Evolutionary conservation across 2,329 filamentous ascomycete species (phyloP), one percentile per base, ranked within the genome.

Genomic region (Falciphora oryzae): DNA sequence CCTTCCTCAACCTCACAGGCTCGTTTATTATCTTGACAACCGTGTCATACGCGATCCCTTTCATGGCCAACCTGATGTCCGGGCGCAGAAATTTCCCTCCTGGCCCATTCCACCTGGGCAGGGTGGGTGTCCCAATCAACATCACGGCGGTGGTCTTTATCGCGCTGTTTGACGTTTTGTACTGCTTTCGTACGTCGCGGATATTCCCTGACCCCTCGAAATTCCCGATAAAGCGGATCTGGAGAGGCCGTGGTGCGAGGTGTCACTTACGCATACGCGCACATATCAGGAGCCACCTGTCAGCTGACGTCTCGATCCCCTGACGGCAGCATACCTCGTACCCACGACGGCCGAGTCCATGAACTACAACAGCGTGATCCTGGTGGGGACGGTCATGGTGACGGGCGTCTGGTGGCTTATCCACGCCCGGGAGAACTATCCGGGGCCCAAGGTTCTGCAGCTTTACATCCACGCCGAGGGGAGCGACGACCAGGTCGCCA

Each of bases 21-120:
- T 85, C 81, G 53, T 87, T 85, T 71, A 82, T 85, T 65, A 81
- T 85, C 66, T 75, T 86, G 44, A 84, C 81, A 16, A 81, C 80
- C 38, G 75, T 83, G 10, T 85, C 83, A 0, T 86, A 86, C 68
- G 80, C 81, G 18, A 77, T 80, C 62, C 75, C 77, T 1, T 78
- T 80, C 65, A 67, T 71, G 63, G 82, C 83, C 28, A 86, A 87
- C 69, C 70, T 87, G 59, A 69, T 83, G 29, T 82, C 80, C 1
- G 76, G 80, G 7, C 79, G 85, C 10, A 79, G 76, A 38, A 78
- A 83, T 64, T 82, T 87, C 64, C 78, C 78, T 4, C 73, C 74
- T 1, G 85, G 84, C 0, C 79, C 80, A 1, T 87, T 87, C 72
- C 79, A 79, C 68, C 78, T 87, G 70, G 81, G 83, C 11, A 75